phyloP scores from a whole-genome alignment of 2,329 filamentous ascomycete genomes.

The Lojkania enalia region DNA sequence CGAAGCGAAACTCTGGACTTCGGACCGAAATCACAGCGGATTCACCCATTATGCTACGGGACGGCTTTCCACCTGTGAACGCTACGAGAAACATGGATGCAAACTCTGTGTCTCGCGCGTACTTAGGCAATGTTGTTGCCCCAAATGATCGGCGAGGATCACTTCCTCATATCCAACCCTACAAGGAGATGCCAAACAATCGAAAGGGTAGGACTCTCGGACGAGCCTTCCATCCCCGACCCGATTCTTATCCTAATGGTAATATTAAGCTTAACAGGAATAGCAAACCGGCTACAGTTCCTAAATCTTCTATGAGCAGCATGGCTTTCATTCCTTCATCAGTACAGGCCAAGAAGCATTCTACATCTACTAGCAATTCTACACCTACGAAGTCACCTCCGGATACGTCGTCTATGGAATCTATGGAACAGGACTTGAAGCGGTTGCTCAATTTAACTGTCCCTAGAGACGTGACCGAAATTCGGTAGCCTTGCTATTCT shows the following conservation, averaged over 20 bases:
- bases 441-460: constrained; percentile 43
- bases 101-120: constrained; percentile 21
- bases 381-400: constrained; percentile 8
- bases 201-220: constrained; percentile 27
- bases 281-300: constrained; percentile 17
- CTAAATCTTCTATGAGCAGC: constrained; percentile 26
- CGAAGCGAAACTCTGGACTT: constrained; percentile 48
- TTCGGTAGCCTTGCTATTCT: constrained; percentile 24
- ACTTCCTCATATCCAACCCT: constrained; percentile 29
- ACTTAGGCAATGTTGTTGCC: constrained; percentile 19
- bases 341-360: constrained; percentile 38
- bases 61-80: constrained; percentile 25
- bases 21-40: constrained; percentile 48
- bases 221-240: constrained; percentile 26
- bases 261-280: constrained; percentile 14
- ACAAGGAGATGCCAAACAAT: constrained; percentile 28
- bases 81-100: constrained; percentile 20
- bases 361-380: constrained; percentile 20
- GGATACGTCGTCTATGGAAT: constrained; percentile 21
- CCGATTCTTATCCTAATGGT: constrained; percentile 24
- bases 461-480: constrained; percentile 23
- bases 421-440: constrained; percentile 43
- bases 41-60: constrained; percentile 31
- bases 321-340: constrained; percentile 44
- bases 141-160: constrained; percentile 30